Base-by-base conservation (phyloP, 306 rosid species). In the Dalbergia cultrata region DNA sequence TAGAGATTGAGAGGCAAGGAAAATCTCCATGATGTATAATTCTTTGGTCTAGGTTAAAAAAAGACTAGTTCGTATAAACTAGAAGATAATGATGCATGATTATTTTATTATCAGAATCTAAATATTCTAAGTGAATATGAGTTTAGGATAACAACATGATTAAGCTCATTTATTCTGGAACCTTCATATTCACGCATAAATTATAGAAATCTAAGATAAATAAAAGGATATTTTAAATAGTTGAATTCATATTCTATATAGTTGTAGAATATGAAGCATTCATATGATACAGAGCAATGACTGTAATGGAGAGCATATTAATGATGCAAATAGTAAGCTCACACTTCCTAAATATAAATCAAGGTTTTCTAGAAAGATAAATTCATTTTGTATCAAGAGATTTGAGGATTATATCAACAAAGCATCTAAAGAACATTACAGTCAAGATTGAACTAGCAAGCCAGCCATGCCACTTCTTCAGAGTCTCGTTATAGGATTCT, bases 401-500 rank as follows among this genome's bases (percentile, higher is more conserved):
- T 57, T 85, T 57, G 49, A 74, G 39, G 39, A 47, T 52, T 54
- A 16, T 16, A 45, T 31, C 34, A 19, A 31, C 62, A 77, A 66
- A 83, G 78, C 13, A 83, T 67, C 62, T 43, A 59, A 74, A 65
- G 82, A 85, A 72, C 39, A 78, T 86, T 92, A 90, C 94, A 74
- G 86, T 82, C 88, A 92, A 90, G 80, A 86, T 85, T 77, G 94
- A 88, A 77, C 97, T 90, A 53, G 99, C 97, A 59, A 96, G 89
- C 99, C 99, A 96, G 75, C 99, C 99, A 74, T 93, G 99, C 91
- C 89, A 93, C 86, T 93, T 89, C 87, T 93, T 96, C 70, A 93
- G 90, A 81, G 98, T 96, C 88, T 92, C 88, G 86, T 85, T 86
- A 35, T 96, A 96, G 85, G 99, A 81, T 50, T 93, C 99, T 62